Evolutionary conservation across 1,284 basidiomycete species (phyloP).

Genomic region (Ganoderma sinense): DNA sequence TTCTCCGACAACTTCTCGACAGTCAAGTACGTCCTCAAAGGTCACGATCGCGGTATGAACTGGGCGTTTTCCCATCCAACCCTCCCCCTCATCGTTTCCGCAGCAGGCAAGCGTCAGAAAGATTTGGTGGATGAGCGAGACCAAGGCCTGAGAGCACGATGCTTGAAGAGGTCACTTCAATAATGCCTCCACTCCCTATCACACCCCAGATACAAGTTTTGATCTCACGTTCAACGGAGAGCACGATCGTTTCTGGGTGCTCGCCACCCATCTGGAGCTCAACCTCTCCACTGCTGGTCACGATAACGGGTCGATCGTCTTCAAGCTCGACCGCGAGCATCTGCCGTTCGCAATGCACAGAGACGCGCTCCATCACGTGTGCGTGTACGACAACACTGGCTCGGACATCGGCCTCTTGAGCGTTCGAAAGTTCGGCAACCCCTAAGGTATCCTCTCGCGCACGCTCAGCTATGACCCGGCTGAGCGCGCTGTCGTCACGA

Average conservation of each 20-base stretch:
- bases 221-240: conserved; percentile 98
- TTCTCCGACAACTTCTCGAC: conserved; percentile 87
- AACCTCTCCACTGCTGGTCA: conserved; percentile 99
- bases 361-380: conserved; percentile 95
- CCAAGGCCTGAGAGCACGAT: conserved; percentile 99
- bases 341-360: conserved; percentile 95
- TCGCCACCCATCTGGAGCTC: conserved; percentile 95
- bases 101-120: conserved; percentile 98
- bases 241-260: conserved; percentile 98
- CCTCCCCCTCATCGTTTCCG: conserved; percentile 95
- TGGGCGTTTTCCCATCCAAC: conserved; percentile 95
- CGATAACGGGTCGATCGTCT: conserved; percentile 98
- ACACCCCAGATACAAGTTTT: conserved; percentile 96
- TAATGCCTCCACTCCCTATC: conserved; percentile 96
- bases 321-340: conserved; percentile 98
- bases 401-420: conserved; percentile 93
- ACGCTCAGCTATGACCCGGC: conserved; percentile 98
- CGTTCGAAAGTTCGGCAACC: conserved; percentile 95
- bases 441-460: conserved; percentile 94
- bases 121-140: conserved; percentile 99
- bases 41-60: conserved; percentile 98
- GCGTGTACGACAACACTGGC: conserved; percentile 91
- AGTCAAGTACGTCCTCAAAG: conserved; percentile 99
- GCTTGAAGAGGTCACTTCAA: conserved; percentile 99
- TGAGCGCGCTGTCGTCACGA: conserved; percentile 94